Evolutionary conservation across 192 early-diverging fungal genomes (phyloP).

Genomic region (Phlyctochytrium bullatum): DNA sequence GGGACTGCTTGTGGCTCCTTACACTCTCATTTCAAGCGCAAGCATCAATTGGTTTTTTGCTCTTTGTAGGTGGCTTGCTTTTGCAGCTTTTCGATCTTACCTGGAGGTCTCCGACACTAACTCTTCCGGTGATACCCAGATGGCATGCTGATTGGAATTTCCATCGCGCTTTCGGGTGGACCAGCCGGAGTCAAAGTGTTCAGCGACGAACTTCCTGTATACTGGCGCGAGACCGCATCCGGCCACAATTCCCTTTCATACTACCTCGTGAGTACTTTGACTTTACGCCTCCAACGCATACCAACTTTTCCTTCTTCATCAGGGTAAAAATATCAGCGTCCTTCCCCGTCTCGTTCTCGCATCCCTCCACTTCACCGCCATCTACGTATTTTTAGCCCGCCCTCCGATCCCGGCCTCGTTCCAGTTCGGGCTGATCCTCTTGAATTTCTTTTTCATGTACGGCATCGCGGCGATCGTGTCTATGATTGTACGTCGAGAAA

Average conservation of each 20-base stretch:
- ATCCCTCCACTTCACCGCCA: conserved; percentile 26
- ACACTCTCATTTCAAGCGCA: not conserved
- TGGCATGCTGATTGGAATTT: conserved; percentile 21
- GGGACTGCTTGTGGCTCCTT: not conserved
- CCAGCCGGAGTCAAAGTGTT: conserved; percentile 51
- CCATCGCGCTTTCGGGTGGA: conserved; percentile 31
- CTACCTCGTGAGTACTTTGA: conserved; percentile 18
- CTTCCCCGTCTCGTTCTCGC: conserved; percentile 20
- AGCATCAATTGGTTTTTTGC: conserved; percentile 4
- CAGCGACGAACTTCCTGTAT: conserved; percentile 41
- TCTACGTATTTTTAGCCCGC: conserved; percentile 22
- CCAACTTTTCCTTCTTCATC: not conserved
- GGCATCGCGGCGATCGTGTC: conserved; percentile 24
- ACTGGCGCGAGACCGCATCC: conserved; percentile 39
- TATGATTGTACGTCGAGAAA: conserved; percentile 29
- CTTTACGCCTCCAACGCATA: not conserved
- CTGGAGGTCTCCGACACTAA: not conserved
- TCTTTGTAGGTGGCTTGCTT: not conserved
- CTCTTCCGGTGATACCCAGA: not conserved
- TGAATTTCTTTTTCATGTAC: conserved; percentile 37
- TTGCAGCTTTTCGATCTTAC: not conserved
- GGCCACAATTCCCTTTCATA: conserved; percentile 29
- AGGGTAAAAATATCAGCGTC: conserved; percentile 23
- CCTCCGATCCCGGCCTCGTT: conserved; percentile 27
- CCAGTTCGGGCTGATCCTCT: conserved; percentile 14